Base-by-base conservation (phyloP, 805 yeast species). In the Metschnikowia rubicola region DNA sequence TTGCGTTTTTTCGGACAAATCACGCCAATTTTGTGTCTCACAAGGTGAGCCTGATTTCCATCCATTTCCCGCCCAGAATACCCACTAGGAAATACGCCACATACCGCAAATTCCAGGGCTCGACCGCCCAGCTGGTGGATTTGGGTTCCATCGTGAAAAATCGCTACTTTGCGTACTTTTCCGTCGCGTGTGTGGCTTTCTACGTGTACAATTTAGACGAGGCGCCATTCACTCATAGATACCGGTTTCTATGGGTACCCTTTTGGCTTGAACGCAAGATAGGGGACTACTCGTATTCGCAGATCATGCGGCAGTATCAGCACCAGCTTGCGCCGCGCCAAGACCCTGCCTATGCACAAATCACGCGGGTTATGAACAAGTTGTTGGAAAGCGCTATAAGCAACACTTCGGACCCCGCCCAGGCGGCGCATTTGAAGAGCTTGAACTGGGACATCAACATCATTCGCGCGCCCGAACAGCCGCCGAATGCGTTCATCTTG, bases 401-500 rank as follows among this genome's bases (percentile, higher is more conserved):
- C 19, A 65, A 64, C 43, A 54, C 58, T 10, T 45, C 54, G 7
- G 75, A 64, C 52, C 65, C 62, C 13, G 51, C 49, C 5, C 73
- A 70, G 65, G 67, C 56, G 48, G 66, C 44, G 38, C 74, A 58
- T 59, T 64, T 63, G 63, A 68, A 62, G 57, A 60, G 53, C 63
- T 70, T 55, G 53, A 74, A 83, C 36, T 94, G 99, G 98, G 71
- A 79, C 53, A 80, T 94, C 29, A 88, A 88, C 61, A 86, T 94
- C 19, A 58, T 72, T 38, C 57, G 61, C 37, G 84, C 88, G 17
- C 36, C 48, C 11, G 78, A 84, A 52, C 75, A 75, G n/a, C 91
- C 96, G 12, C 98, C 99, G 3, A 94, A 94, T 67, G 99, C 99
- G 1, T 92, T 94, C 67, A 96, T 94, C 15, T 72, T 94, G 32